Conservation (phyloP, 495 filamentous ascomycete species). For the Oidiodendron maius region DNA sequence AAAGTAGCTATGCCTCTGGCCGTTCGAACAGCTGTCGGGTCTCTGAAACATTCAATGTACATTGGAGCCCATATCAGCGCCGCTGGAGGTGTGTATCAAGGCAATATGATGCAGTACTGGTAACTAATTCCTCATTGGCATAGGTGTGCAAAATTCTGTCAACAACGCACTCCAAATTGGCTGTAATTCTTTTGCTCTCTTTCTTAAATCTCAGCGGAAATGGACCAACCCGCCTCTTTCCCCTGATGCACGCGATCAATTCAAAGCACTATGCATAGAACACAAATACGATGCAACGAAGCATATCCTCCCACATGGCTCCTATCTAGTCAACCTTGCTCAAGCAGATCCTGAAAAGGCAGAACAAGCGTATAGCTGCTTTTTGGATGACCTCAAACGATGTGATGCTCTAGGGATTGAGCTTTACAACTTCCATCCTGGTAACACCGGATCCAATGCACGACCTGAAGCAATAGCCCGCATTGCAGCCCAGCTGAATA, state of each 20-base stretch:
- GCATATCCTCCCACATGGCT: constrained; percentile 84
- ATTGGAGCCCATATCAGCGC: constrained; percentile 89
- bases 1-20: constrained; percentile 55
- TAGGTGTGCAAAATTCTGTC: constrained; percentile 85
- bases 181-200: constrained; percentile 88
- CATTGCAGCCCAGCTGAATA: constrained; percentile 73
- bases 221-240: constrained; percentile 82
- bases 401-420: constrained; percentile 85
- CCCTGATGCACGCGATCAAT: constrained; percentile 58
- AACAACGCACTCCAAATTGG: constrained; percentile 76
- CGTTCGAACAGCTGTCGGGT: constrained; percentile 51
- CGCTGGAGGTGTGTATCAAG: constrained; percentile 60
- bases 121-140: constrained; percentile 7
- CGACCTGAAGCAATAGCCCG: constrained; percentile 66
- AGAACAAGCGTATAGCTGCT: constrained; percentile 78
- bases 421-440: constrained; percentile 97
- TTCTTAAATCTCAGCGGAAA: constrained; percentile 92
- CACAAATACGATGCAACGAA: constrained; percentile 66
- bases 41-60: constrained; percentile 63
- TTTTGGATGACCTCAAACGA: constrained; percentile 81
- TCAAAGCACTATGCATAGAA: constrained; percentile 57
- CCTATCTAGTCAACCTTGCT: constrained; percentile 93
- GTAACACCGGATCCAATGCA: constrained; percentile 61
- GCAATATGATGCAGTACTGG: neutral
- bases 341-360: constrained; percentile 73